phyloP scores from a whole-genome alignment of 176 grass and related monocot genomes.

The Poa pratensis region DNA sequence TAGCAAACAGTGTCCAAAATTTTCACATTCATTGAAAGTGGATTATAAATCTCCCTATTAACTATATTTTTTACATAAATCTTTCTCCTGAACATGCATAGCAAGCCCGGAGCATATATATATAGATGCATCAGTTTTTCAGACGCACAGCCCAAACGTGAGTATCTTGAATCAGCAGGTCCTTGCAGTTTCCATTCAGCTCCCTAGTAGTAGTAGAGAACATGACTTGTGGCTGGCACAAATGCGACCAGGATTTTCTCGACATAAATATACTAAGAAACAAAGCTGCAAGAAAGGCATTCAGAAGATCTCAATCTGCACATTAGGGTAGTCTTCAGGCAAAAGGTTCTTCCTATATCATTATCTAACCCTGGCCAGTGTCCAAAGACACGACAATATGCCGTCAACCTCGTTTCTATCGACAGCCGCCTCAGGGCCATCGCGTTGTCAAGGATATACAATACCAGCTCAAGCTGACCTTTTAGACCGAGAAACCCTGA shows the following conservation, averaged over 20 bases:
- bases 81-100: no score
- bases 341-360: background rate
- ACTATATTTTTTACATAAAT: no score
- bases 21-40: no score
- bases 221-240: background rate
- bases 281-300: background rate
- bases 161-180: background rate
- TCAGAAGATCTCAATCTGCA: conserved; percentile 33
- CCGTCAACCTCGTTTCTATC: conserved; percentile 12
- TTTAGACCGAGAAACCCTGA: conserved; percentile 22
- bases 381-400: background rate
- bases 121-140: background rate
- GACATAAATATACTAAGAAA: background rate
- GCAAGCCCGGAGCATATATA: no score
- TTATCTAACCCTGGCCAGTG: background rate
- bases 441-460: conserved; percentile 26
- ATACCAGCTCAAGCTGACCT: conserved; percentile 22
- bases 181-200: background rate
- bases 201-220: background rate
- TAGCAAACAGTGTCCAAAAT: no score
- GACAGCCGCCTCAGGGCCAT: conserved; percentile 5
- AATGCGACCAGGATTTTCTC: background rate
- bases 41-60: no score
- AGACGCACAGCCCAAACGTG: background rate
- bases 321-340: background rate